Evolutionary conservation across 2,329 filamentous ascomycete genomes (phyloP), one percentile per base, ranked within the genome.

Genomic region (Septoria linicola): DNA sequence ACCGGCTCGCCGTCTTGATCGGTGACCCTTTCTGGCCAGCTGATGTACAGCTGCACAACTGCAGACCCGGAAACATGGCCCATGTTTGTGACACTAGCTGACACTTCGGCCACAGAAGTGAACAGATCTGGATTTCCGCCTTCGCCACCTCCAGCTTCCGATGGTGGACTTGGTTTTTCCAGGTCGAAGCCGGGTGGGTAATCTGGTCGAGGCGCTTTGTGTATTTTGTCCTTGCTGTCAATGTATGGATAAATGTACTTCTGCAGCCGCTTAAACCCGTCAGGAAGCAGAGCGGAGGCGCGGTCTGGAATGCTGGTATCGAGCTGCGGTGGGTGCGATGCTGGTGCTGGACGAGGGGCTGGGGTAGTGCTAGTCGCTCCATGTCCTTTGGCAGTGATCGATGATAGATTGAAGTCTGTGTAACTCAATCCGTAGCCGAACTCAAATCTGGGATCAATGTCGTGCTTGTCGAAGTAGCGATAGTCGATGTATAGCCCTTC

Each of bases 401-500:
- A 76, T 8, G 75, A 76, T 50, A 89, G 78, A 10, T 80, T 72
- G 67, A 92, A 95, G 1, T 72, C 79, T 0, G 89, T 90, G 72
- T 93, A 95, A 45, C 84, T 88, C 1, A 96, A 78, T 0, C 91
- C 92, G 54, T 84, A 91, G 0, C 92, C 91, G 62, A 96, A 96
- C 40, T 89, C 87, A 66, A 85, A 96, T 1, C 87, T 85, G 0
- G 91, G 91, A 4, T 76, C 76, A 53, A 93, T 84, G 50, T 78
- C 75, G 48, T 85, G 70, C 66, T 86, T 88, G 74, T 96, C 90
- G 61, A 96, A 91, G 69, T 91, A 81, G 10, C 90, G 84, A 72
- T 96, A 96, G 73, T 96, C 92, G 59, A 95, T 84, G 65, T 91
- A 91, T 0, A 96, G 72, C 0, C 89, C 89, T 65, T 96, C 89